Conservation (phyloP, 257 asterid genomes). For the Lycium barbarum region DNA sequence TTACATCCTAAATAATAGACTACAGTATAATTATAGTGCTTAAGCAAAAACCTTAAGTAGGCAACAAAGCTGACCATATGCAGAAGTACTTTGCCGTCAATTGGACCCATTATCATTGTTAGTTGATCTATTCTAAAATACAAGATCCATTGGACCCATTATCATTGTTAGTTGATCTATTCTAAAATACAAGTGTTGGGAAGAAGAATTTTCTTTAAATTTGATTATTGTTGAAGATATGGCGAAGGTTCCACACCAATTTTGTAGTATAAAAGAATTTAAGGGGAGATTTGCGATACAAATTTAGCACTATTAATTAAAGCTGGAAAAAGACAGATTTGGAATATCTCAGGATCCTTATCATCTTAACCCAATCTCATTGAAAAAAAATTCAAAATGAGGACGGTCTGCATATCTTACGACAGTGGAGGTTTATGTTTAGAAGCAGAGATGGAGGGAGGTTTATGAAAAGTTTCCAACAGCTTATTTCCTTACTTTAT, state of each 20-base stretch:
- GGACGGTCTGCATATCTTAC: not conserved
- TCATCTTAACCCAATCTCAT: not conserved
- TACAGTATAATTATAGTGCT: not conserved
- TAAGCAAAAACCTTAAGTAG: not conserved
- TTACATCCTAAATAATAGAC: not conserved
- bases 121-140: not conserved
- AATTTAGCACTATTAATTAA: conserved; percentile 16
- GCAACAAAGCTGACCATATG: not conserved
- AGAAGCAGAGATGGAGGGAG: not conserved
- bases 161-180: not conserved
- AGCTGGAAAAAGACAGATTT: not conserved
- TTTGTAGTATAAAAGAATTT: not conserved
- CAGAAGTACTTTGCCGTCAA: not conserved
- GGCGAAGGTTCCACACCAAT: not conserved
- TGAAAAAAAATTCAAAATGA: not conserved
- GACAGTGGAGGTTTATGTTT: not conserved
- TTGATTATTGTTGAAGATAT: not conserved
- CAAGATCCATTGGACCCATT: not conserved
- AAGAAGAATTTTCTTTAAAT: not conserved
- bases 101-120: not conserved
- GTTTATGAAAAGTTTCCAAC: not conserved
- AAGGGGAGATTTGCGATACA: not conserved
- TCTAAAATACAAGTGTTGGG: not conserved
- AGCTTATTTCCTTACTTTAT: not conserved
- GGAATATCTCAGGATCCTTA: not conserved